Conservation (phyloP, 2,329 filamentous ascomycete genomes). For the Penicillium sp. region DNA sequence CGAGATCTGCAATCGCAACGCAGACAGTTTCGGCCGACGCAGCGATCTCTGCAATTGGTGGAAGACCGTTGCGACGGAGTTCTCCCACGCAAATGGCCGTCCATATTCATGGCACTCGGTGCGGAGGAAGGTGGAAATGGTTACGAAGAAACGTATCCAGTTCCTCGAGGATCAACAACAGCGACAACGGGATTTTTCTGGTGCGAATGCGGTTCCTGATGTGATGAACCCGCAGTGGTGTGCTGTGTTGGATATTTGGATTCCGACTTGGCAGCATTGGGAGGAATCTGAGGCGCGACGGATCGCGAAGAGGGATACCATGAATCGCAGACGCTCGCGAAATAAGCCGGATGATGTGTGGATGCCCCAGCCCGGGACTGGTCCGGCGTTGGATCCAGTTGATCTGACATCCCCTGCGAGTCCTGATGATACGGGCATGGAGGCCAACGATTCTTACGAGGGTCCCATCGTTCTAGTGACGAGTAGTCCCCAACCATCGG, state of each 20-base stretch:
- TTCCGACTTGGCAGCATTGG: constrained; percentile 49
- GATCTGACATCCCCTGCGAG: constrained; percentile 10
- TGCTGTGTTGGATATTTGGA: constrained; percentile 48
- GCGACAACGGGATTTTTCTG: constrained; percentile 19
- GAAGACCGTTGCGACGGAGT: constrained; percentile 47
- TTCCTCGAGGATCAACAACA: constrained; percentile 43
- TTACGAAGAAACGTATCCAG: constrained; percentile 50
- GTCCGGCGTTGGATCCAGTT: neutral
- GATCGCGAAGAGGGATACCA: constrained; percentile 46
- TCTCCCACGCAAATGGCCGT: constrained; percentile 45
- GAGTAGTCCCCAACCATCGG: constrained; percentile 14
- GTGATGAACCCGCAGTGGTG: constrained; percentile 48
- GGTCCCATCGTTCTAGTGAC: constrained; percentile 6
- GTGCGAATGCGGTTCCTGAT: constrained; percentile 31
- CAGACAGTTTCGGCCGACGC: constrained; percentile 46
- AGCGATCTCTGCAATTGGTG: constrained; percentile 53
- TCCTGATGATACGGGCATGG: constrained; percentile 15
- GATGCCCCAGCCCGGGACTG: constrained; percentile 18
- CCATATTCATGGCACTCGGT: constrained; percentile 53
- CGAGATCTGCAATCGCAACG: constrained; percentile 48
- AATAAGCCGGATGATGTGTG: constrained; percentile 32
- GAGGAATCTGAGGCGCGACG: constrained; percentile 46
- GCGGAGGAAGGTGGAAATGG: constrained; percentile 49
- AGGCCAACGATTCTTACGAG: constrained; percentile 9
- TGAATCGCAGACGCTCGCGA: constrained; percentile 27